phyloP scores from a whole-genome alignment of 345 rosid species.

The Brassica juncea region DNA sequence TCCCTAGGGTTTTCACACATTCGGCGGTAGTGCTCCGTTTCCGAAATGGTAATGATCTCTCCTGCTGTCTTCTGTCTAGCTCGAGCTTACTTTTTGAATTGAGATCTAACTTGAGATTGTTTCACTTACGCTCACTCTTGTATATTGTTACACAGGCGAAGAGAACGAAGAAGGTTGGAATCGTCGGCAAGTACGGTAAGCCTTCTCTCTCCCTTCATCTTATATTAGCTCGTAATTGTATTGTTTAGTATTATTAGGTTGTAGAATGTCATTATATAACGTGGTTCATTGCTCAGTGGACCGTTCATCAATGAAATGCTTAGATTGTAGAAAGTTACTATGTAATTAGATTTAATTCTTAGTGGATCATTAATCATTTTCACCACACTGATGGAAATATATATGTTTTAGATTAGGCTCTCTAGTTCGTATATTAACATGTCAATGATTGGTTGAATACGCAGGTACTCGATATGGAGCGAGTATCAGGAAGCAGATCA shows the following conservation, averaged over 20 bases:
- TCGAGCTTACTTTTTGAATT: no score
- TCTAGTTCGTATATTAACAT: not conserved
- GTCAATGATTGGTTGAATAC: not conserved
- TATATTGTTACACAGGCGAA: not conserved
- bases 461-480: slow-evolving; percentile 81
- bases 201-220: not conserved
- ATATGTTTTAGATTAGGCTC: not conserved
- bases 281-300: not conserved
- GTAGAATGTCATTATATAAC: not conserved
- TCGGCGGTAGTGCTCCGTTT: not conserved
- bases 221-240: not conserved
- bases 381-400: not conserved
- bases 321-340: no score
- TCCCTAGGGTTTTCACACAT: not conserved
- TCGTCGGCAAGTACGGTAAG: not conserved
- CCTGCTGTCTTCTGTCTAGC: not conserved
- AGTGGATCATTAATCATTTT: no score
- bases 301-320: not conserved
- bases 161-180: not conserved
- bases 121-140: not conserved
- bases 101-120: not conserved
- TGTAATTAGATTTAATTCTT: no score
- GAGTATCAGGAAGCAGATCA: slow-evolving; percentile 79
- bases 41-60: not conserved
- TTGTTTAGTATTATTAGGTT: not conserved